Conservation (phyloP, 2,329 filamentous ascomycete genomes). For the Colletotrichum sp. region DNA sequence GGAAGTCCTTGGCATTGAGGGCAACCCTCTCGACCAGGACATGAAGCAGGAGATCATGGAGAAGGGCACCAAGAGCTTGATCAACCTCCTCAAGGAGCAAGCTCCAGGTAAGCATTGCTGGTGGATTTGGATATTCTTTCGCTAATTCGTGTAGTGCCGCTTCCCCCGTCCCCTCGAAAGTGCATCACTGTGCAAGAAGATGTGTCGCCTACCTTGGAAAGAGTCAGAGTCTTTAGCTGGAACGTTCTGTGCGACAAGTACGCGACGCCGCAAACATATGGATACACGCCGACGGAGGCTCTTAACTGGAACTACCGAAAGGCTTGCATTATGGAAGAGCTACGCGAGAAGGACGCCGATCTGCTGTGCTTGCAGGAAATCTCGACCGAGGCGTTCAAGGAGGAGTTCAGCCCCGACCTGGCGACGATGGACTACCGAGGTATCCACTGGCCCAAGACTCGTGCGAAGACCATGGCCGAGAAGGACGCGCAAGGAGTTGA, state of each 20-base stretch:
- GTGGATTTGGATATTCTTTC: neutral
- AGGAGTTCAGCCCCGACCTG: conserved; percentile 86
- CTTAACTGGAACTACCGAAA: conserved; percentile 88
- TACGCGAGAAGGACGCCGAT: conserved; percentile 81
- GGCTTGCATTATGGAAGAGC: conserved; percentile 81
- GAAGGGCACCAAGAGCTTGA: conserved; percentile 83
- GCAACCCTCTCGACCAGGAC: conserved; percentile 81
- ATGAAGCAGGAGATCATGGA: conserved; percentile 85
- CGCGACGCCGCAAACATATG: conserved; percentile 83
- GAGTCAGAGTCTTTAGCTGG: conserved; percentile 87
- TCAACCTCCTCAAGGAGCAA: conserved; percentile 82
- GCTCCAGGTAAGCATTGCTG: conserved; percentile 72
- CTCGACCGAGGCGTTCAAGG: conserved; percentile 88
- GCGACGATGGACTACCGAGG: conserved; percentile 91
- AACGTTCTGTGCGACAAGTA: conserved; percentile 97
- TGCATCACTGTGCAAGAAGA: conserved; percentile 80
- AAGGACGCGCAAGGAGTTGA: conserved; percentile 90
- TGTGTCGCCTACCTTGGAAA: conserved; percentile 63
- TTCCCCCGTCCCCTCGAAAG: conserved; percentile 77
- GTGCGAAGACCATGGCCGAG: conserved; percentile 90
- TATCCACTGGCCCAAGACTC: conserved; percentile 88
- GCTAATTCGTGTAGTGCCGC: conserved; percentile 64
- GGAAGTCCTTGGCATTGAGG: conserved; percentile 89
- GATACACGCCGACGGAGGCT: conserved; percentile 84
- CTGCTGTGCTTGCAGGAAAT: conserved; percentile 95